A percentile compares a stretch with the other conserved stretches of the same genome.
Evolutionary conservation across 176 grass and related monocot genomes (phyloP).

Genomic region (Microstegium vimineum): DNA sequence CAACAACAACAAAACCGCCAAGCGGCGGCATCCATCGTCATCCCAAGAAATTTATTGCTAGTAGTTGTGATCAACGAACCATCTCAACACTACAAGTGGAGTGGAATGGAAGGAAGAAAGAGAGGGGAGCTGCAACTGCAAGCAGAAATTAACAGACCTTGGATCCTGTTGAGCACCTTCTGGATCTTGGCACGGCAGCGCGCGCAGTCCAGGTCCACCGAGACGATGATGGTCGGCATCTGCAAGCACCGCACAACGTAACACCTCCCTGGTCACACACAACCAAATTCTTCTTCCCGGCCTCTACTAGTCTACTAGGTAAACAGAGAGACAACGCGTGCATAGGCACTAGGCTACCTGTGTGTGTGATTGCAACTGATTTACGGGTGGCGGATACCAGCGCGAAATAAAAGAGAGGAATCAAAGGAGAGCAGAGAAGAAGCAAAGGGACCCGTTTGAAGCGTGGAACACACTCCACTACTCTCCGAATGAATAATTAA

Average conservation of each 20-base stretch:
- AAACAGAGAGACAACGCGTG: neutral
- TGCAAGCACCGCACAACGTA: conserved; percentile 25
- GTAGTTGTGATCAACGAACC: neutral
- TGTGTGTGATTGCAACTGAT: neutral
- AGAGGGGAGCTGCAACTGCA: neutral
- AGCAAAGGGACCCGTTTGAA: conserved; percentile 10
- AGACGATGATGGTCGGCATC: conserved; percentile 66
- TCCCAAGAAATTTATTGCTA: neutral
- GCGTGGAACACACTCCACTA: conserved; percentile 24
- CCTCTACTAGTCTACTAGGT: neutral
- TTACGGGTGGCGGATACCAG: neutral
- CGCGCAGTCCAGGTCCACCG: conserved; percentile 68
- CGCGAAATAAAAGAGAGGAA: neutral
- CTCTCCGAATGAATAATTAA: neutral
- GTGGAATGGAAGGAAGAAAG: neutral
- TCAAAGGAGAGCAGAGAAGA: neutral
- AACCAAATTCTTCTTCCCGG: neutral
- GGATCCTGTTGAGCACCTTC: conserved; percentile 61
- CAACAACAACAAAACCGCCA: neutral
- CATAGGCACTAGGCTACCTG: too few species aligned
- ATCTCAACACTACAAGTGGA: neutral
- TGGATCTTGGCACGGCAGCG: conserved; percentile 66
- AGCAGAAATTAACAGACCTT: conserved; percentile 11
- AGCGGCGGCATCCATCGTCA: neutral
- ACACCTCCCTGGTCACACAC: conserved; percentile 4